Evolutionary conservation across 805 yeast species (phyloP).

Genomic region (Debaryomyces tyrocola): DNA sequence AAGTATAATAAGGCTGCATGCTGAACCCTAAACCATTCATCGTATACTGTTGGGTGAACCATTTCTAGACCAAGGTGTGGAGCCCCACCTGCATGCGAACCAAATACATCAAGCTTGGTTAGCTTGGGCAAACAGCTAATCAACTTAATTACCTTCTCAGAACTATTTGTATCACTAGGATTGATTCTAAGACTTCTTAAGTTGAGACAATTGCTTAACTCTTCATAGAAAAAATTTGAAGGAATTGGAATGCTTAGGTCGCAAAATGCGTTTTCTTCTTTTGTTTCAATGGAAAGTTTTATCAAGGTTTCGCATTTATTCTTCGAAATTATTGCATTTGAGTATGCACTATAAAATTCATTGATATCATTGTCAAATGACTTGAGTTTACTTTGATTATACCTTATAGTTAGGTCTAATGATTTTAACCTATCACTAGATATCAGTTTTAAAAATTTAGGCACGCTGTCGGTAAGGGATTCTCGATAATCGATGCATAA

Average conservation of each 20-base stretch:
- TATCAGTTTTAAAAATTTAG: constrained; percentile 27
- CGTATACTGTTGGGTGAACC: constrained; percentile 53
- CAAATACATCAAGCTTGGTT: constrained; percentile 44
- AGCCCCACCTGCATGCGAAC: constrained; percentile 51
- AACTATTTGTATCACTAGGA: constrained; percentile 16
- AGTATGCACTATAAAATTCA: constrained; percentile 13
- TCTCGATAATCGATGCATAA: constrained; percentile 44
- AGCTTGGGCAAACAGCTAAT: constrained; percentile 23
- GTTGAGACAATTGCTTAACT: constrained; percentile 10
- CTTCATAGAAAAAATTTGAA: constrained; percentile 9
- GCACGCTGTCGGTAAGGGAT: constrained; percentile 40
- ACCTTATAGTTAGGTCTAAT: constrained; percentile 42
- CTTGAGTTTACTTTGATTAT: constrained; percentile 29
- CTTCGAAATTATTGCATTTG: constrained; percentile 13
- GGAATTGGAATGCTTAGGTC: constrained; percentile 27
- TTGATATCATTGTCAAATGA: constrained; percentile 8
- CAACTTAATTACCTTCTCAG: constrained; percentile 20
- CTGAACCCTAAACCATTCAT: constrained; percentile 57
- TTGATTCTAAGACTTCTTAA: constrained; percentile 44
- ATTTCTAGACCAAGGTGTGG: constrained; percentile 57
- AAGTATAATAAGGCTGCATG: constrained; percentile 48
- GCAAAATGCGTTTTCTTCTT: constrained; percentile 35
- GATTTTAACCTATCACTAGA: constrained; percentile 20
- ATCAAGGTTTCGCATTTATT: constrained; percentile 16
- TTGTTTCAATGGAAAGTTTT: constrained; percentile 41